These are phyloP conservation scores for Collybia sp. DNA, from an alignment of 768 basidiomycete genomes.

Conservation along the genomic window DNA sequence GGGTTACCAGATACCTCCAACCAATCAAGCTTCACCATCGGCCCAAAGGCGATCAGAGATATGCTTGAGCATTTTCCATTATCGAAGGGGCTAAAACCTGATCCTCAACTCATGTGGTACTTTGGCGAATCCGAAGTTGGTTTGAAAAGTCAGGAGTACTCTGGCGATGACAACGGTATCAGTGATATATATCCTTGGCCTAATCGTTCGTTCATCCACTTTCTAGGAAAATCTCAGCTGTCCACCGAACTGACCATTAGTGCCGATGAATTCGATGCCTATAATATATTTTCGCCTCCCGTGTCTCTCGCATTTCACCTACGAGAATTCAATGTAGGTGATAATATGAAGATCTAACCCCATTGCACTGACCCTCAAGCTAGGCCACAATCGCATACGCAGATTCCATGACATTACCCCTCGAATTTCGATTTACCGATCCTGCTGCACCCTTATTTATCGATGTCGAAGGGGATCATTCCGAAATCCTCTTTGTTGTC, in stretches of 20 bases:
- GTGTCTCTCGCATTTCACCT: constrained; percentile 75
- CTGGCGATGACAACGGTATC: constrained; percentile 60
- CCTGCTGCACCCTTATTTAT: constrained; percentile 73
- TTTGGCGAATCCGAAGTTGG: constrained; percentile 66
- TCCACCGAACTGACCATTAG: constrained; percentile 75
- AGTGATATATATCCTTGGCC: background rate
- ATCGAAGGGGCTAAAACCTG: constrained; percentile 55
- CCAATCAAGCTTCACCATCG: constrained; percentile 67
- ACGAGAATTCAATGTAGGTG: constrained; percentile 73
- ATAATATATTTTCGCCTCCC: constrained; percentile 60
- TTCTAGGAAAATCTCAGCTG: constrained; percentile 54
- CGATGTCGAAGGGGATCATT: constrained; percentile 64
- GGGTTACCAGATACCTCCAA: constrained; percentile 50
- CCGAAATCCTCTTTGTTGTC: constrained; percentile 69
- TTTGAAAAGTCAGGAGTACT: constrained; percentile 64
- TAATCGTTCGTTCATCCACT: background rate
- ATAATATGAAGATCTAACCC: background rate
- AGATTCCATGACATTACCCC: constrained; percentile 58
- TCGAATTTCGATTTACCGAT: constrained; percentile 75
- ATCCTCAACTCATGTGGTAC: constrained; percentile 81
- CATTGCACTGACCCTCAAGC: background rate
- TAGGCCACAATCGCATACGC: constrained; percentile 81
- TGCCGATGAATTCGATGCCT: constrained; percentile 76
- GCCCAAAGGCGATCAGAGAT: constrained; percentile 68
- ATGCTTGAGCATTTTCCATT: constrained; percentile 80